A percentile compares a stretch with the other conserved stretches of the same genome.
phyloP scores from a whole-genome alignment of 2,329 filamentous ascomycete species.

The Ophiocordyceps robertsii region DNA sequence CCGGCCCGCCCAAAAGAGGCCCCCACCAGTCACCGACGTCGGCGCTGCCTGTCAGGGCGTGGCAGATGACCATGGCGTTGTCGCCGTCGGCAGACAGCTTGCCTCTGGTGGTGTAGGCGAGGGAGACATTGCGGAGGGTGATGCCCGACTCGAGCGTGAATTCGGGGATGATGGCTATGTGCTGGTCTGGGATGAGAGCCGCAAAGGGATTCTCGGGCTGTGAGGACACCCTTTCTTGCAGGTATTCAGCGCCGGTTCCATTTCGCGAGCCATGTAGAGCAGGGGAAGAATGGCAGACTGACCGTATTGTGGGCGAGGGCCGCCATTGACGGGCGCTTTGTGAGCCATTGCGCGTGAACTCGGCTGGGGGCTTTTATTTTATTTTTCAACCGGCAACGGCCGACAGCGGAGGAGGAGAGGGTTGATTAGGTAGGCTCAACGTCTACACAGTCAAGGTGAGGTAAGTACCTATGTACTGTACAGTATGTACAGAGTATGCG shows the following conservation, averaged over 20 bases:
- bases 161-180: conserved; percentile 71
- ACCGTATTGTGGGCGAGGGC: conserved; percentile 14
- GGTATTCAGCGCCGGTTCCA: conserved; percentile 47
- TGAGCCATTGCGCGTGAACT: neutral
- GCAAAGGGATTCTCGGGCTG: conserved; percentile 91
- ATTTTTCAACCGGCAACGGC: neutral
- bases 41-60: conserved; percentile 73
- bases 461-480: no score
- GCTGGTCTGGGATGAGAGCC: conserved; percentile 73
- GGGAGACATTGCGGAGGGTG: conserved; percentile 60
- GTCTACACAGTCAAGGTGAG: no score
- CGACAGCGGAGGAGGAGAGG: neutral
- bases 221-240: conserved; percentile 47
- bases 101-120: conserved; percentile 55
- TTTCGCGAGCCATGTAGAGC: neutral
- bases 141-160: conserved; percentile 92
- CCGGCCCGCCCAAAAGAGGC: conserved; percentile 63
- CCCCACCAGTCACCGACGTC: conserved; percentile 87
- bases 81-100: conserved; percentile 43
- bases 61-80: conserved; percentile 67
- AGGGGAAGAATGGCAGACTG: conserved; percentile 6
- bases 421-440: conserved; percentile 3
- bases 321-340: conserved; percentile 4
- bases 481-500: no score
- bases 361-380: neutral